Evolutionary conservation across 2,329 filamentous ascomycete genomes (phyloP).

Genomic region (Pseudopithomyces maydicus): DNA sequence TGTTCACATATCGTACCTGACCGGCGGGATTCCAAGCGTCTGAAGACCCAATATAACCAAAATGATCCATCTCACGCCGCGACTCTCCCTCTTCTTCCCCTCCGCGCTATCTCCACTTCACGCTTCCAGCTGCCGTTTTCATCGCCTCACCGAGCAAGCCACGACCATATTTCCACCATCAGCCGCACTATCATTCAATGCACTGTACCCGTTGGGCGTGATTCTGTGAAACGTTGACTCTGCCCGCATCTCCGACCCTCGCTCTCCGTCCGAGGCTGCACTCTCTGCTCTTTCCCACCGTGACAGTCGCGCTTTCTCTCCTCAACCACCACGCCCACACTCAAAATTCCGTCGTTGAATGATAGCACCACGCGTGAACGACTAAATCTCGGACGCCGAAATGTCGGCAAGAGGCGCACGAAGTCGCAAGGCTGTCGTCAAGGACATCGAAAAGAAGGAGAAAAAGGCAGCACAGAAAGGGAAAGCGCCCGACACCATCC

Average conservation of each 20-base stretch:
- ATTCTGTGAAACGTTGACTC: neutral
- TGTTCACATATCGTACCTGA: constrained; percentile 28
- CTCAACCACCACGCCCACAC: neutral
- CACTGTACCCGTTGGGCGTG: constrained; percentile 14
- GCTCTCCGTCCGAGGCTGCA: neutral
- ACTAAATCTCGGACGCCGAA: constrained; percentile 6
- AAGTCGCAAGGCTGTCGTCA: constrained; percentile 46
- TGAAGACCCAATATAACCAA: constrained; percentile 33
- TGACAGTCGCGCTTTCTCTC: neutral
- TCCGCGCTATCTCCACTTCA: neutral
- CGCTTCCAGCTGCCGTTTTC: constrained; percentile 1
- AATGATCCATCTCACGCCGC: constrained; percentile 18
- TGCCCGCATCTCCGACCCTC: neutral
- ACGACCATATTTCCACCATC: constrained; percentile 9
- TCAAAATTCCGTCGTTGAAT: neutral
- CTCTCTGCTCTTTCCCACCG: neutral
- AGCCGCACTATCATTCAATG: constrained; percentile 20
- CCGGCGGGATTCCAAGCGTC: constrained; percentile 32
- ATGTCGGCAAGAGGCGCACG: constrained; percentile 49
- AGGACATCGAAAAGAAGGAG: constrained; percentile 47
- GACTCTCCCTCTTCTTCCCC: constrained; percentile 12
- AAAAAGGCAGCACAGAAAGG: constrained; percentile 41
- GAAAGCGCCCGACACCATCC: constrained; percentile 29
- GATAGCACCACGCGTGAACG: neutral
- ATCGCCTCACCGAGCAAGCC: constrained; percentile 2